Base-by-base conservation (phyloP, 2,329 filamentous ascomycete genomes). In the Colletotrichum sp. region DNA sequence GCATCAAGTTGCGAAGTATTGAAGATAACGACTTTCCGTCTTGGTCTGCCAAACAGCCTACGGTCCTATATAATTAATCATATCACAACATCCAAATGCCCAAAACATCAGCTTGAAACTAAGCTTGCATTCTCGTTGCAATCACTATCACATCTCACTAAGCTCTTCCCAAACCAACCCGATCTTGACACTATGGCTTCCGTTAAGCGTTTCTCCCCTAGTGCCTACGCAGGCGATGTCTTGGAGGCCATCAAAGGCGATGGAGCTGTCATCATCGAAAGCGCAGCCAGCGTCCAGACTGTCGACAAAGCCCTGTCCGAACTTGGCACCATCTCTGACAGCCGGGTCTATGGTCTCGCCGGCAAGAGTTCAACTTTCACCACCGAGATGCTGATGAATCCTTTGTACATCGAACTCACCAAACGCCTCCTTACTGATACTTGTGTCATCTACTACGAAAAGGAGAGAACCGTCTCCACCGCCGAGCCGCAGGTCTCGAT, bases 111-210 rank as follows among this genome's bases (percentile, higher is more conserved):
- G 8, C 10, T 49, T 49, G 44, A 21, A 49, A 21, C 10, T 21
- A 30, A 18, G 10, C n/a, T 49, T n/a, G n/a, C 44, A 49, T n/a
- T 49, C n/a, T 21, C n/a, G 6, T n/a, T 4, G 9, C 2, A 21
- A 49, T 1, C n/a, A 9, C 3, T 21, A 21, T 4, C 44, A 0
- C n/a, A 4, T 49, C n/a, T 49, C 39, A 6, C 44, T 21, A 12
- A 21, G n/a, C 44, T 49, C 9, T n/a, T 13, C n/a, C 44, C 0
- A 49, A 21, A 1, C 0, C 44, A n/a, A 21, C 8, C 44, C n/a
- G 0, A 1, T 49, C 44, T 21, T 21, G 10, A 3, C 44, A 49
- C 0, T 6, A 49, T 49, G 44, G 44, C 44, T 49, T 49, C 44
- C 44, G n/a, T 21, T 10, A 49, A 49, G 1, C 44, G 44, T 0